A percentile compares a stretch with the other conserved stretches of the same genome.
Conservation (phyloP, 345 rosid species). For the Gossypium mustelinum region DNA sequence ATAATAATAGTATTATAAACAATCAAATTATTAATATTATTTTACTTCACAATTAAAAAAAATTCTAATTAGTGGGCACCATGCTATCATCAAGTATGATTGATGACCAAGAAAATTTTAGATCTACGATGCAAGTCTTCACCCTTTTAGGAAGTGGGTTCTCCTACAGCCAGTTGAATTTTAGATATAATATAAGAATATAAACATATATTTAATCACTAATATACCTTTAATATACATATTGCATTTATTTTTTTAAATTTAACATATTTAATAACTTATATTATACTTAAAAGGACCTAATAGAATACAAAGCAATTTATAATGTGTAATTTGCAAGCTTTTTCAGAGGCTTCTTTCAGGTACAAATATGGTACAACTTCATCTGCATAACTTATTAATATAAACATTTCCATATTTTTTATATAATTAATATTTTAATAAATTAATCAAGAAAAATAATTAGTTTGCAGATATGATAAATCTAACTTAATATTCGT, state of each 20-base stretch:
- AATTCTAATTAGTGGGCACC: not conserved
- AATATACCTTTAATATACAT: too few species aligned
- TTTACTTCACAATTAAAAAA: too few species aligned
- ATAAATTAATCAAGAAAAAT: too few species aligned
- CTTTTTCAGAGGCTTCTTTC: not conserved
- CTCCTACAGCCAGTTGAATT: not conserved
- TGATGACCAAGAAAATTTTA: not conserved
- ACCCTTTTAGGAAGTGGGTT: constrained; percentile 5
- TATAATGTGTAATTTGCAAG: not conserved
- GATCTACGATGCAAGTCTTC: not conserved
- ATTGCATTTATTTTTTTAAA: too few species aligned
- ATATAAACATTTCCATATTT: too few species aligned
- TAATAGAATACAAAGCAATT: not conserved
- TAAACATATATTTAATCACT: not conserved
- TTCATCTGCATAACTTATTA: not conserved
- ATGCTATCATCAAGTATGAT: not conserved
- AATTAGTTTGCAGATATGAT: too few species aligned
- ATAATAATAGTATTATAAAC: too few species aligned
- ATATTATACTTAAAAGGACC: too few species aligned
- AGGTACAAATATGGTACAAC: not conserved
- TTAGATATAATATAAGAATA: not conserved
- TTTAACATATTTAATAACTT: too few species aligned
- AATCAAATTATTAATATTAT: too few species aligned
- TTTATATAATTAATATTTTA: too few species aligned
- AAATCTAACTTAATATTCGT: too few species aligned